Evolutionary conservation across 176 grass and related monocot species (phyloP), one percentile per base, ranked within the genome.

Genomic region (Thalia dealbata): DNA sequence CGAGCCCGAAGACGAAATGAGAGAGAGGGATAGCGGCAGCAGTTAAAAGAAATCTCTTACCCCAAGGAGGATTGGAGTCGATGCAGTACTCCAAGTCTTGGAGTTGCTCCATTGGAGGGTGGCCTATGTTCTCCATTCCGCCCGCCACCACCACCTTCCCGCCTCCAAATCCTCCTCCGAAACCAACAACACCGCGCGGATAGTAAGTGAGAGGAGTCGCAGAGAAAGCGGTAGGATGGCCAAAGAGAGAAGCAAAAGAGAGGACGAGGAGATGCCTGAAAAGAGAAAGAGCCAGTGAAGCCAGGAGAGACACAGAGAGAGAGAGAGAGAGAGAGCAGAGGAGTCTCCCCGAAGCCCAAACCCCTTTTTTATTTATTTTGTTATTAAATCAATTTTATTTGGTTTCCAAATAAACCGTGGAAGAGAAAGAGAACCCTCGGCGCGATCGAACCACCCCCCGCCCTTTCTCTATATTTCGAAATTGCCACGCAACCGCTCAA

Each of bases 61-160:
- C 87, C 95, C 90, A 99, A 16, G 95, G 88, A 29, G 95, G 95
- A 64, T 99, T 99, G 51, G 95, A 99, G 74, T 91, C 90, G 38
- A 99, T 91, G 78, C 95, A 99, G 76, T 93, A 99, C 73, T 99
- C 95, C 70, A 92, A 88, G 19, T 89, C 95, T 71, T 93, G 90
- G 24, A 99, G 87, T 77, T 99, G 95, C 86, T 99, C 95, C 95
- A 93, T 93, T 52, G 95, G 85, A 65, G 87, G 87, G 64, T 99
- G 90, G 76, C 85, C 82, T 51, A 93, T 85, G 68, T 91, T 90
- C 55, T 78, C 81, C 72, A 78, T 78, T 73, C 60, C 83, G 30
- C 75, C 32, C 32, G 32, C 32, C 32, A 43, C 63, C 46, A 64
- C 75, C 16, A 10, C 50, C 77, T 35, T 14, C 22, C 12, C 32